Base-by-base conservation (phyloP, 2,329 filamentous ascomycete genomes). In the Apiospora hydei region DNA sequence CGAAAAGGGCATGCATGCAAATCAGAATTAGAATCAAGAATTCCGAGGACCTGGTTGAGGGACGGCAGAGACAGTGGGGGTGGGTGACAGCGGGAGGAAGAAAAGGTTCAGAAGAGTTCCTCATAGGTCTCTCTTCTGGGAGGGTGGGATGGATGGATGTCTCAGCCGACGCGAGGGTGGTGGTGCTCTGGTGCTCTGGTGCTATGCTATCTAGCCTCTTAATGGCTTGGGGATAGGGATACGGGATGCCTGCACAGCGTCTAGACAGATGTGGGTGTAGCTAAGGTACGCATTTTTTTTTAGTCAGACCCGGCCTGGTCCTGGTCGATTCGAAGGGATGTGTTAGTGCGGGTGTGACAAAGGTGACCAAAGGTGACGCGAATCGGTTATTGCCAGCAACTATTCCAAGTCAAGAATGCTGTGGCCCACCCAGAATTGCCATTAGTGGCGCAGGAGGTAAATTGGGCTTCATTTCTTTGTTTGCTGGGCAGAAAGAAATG, bases 281-380 rank as follows among this genome's bases (percentile, higher is more conserved):
- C 26, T 34, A 38, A 38, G 34, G 34, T 38, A 30, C 30, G 57
- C 57, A 41, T 41, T 24, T 41, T 38, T 38, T 43, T 43, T 14
- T 43, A 43, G 41, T 43, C 41, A 43, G 38, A 11, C 38, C 38
- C 38, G 30, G 18, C 30, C 30, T 30, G 26, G 34, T 38, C 34
- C 34, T 6, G 34, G 34, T 38, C 34, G 34, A 38, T 38, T 38
- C 34, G 34, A 38, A 6, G 34, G 5, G 30, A 38, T 16, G 53
- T 38, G 57, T 14, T 38, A 64, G 34, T 24, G 34, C 24, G 21
- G 57, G 57, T 64, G 18, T 64, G 57, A 64, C 57, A 41, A 38
- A 38, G 41, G 18, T 64, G 57, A 64, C 57, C n/a, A 38, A 38
- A 64, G 57, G 57, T 64, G 34, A 41, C 57, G 57, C 57, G 57